Evolutionary conservation across 805 yeast genomes (phyloP), one percentile per base, ranked within the genome.

Genomic region (Sugiyamaella boreocaroliniensis): DNA sequence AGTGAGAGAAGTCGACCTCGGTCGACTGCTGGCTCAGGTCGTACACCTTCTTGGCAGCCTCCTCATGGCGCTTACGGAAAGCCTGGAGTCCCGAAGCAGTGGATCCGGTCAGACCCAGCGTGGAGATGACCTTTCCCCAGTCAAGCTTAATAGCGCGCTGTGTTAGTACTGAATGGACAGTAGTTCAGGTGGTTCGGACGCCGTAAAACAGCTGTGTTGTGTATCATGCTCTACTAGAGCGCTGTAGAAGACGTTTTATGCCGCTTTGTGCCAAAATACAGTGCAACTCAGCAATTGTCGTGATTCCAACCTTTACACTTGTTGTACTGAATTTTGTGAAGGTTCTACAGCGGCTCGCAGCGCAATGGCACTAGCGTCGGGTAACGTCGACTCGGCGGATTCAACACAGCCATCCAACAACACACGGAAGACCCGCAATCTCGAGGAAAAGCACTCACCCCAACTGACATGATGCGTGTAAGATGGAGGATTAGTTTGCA

Each of bases 41-140:
- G 63, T 78, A 74, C 64, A 87, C 76, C 65, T 79, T 80, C 76
- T 88, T 85, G 78, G 89, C 86, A 63, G 98, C 98, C 71, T 93
- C 98, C 68, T 93, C 99, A 73, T 89, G 85, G 81, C 99, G 88
- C 87, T 93, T 92, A 76, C 90, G 90, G 85, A 93, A 93, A 29
- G 95, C 80, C 50, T 93, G 81, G 71, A 93, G 77, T 44, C 96
- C 81, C 50, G 86, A 68, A 55, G 96, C 95, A 58, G 99, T 93
- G 68, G 83, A 75, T 58, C 99, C 99, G 56, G 96, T 82, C 68
- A 93, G 80, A 55, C 97, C 97, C 68, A 93, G 80, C 62, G 89
- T 82, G 62, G 90, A 75, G 70, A 87, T 80, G 69, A 93, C 83
- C 76, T 85, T 85, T 68, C 93, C 83, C 97, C 98, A 93, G 80